Evolutionary conservation across 495 filamentous ascomycete genomes (phyloP), one percentile per base, ranked within the genome.

Genomic region (Annulohypoxylon moriforme): DNA sequence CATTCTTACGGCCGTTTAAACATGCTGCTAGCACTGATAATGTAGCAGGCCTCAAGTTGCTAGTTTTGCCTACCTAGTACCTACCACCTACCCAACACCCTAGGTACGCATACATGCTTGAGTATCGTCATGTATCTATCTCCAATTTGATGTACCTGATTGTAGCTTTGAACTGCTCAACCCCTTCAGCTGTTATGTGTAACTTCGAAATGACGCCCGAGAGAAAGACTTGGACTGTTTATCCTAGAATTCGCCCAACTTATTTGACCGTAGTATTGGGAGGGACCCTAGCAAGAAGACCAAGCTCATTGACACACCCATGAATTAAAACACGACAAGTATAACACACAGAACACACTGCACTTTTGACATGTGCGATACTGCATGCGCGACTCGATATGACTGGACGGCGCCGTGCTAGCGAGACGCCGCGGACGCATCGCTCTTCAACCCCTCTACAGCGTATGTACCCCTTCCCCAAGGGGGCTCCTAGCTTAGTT

Each of bases 1-100:
- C 57, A 68, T 63, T 25, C 25, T 64, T 72, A 72, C 64, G 69
- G 69, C 59, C 64, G 69, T 72, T 68, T 6, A 31, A 69, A 44
- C 38, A n/a, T n/a, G 3, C 38, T 42, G 14, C 13, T 14, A 14
- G 38, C 13, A 20, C 5, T 44, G 16, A n/a, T 9, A 4, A 18
- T 44, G 16, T 18, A 44, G 13, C 14, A 40, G 13, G 36, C 36
- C 13, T 40, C 13, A 14, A 40, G 36, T 50, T 49, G 49, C 25
- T 16, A 13, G 11, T 29, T 18, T 42, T 40, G 36, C 11, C 61
- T 29, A 18, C 53, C 42, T 25, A 52, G 14, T 40, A 40, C 36
- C 11, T 40, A 40, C n/a, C 14, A 27, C 2, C 22, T 52, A 7
- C 50, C 20, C n/a, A 53, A 13, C 11, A 0, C 33, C 13, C 33